Percentiles rank a stretch among this genome's conserved stretches.
Conservation (phyloP, 192 early-diverging fungal genomes). For the Pecoramyces ruminantium region DNA sequence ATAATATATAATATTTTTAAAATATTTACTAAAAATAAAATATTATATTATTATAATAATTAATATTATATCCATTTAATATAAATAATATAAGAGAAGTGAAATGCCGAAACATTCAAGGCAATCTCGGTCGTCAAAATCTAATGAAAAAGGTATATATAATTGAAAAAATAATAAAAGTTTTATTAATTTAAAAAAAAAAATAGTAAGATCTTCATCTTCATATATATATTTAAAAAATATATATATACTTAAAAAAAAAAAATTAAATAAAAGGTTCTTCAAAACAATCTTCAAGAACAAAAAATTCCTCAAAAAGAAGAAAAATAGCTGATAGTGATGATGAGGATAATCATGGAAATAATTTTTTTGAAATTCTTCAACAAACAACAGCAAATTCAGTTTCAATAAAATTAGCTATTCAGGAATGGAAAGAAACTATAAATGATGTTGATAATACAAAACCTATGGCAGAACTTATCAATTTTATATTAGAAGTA, state of each 20-base stretch:
- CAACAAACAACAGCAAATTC: not conserved
- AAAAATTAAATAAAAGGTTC: not conserved
- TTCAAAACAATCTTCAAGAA: not conserved
- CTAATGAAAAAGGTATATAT: not conserved
- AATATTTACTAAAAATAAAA: too few species aligned
- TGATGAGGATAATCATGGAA: not conserved
- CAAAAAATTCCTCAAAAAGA: not conserved
- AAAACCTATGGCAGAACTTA: not conserved
- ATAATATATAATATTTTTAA: too few species aligned
- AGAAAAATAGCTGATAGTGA: not conserved
- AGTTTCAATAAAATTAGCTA: not conserved
- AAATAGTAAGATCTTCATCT: too few species aligned
- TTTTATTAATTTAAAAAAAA: too few species aligned
- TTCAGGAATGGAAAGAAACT: not conserved
- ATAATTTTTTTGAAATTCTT: not conserved
- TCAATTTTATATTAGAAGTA: not conserved
- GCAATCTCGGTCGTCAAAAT: not conserved
- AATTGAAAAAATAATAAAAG: too few species aligned
- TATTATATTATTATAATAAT: too few species aligned
- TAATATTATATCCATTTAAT: too few species aligned
- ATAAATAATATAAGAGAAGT: too few species aligned
- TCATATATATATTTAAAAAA: too few species aligned
- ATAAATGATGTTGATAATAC: not conserved
- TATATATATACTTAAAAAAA: too few species aligned
- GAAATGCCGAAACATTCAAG: not conserved